A percentile compares a stretch with the other conserved stretches of the same genome.
Evolutionary conservation across 352 stramenopile genomes (phyloP).

Genomic region (Globisporangium alternatum): DNA sequence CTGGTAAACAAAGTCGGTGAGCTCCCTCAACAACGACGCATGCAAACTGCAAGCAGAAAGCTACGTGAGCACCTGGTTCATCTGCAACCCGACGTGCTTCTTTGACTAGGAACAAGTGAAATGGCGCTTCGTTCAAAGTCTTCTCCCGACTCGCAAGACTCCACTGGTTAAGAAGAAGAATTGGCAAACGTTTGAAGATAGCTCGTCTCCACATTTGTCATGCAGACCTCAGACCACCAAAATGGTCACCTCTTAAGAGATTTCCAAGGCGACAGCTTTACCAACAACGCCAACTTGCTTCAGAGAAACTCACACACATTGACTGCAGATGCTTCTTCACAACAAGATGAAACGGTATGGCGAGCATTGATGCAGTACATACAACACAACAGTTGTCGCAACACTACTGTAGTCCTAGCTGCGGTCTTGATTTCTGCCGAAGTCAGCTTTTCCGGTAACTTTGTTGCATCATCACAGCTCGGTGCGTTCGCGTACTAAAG

Average conservation of each 20-base stretch:
- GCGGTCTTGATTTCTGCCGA: not conserved
- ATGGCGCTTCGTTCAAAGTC: not conserved
- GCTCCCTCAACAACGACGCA: too few relatives aligned
- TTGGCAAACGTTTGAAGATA: not conserved
- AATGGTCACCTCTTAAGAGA: not conserved
- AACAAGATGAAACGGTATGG: not conserved
- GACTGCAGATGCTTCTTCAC: not conserved
- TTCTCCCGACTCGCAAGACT: not conserved
- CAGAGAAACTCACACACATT: not conserved
- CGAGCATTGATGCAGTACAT: not conserved
- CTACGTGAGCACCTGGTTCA: too few relatives aligned
- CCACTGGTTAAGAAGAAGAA: not conserved
- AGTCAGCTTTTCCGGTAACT: not conserved
- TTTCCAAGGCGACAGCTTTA: not conserved
- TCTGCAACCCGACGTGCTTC: not conserved
- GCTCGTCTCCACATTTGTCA: not conserved
- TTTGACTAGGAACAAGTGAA: not conserved
- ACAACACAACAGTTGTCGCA: not conserved
- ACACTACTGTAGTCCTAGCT: not conserved
- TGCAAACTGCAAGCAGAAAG: too few relatives aligned
- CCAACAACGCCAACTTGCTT: not conserved
- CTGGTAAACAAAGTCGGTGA: too few relatives aligned
- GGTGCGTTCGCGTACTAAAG: slow-evolving; percentile 56
- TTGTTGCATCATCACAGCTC: slow-evolving; percentile 12
- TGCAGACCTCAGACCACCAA: not conserved